phyloP scores from a whole-genome alignment of 75 land plant species.

The Picea glauca region DNA sequence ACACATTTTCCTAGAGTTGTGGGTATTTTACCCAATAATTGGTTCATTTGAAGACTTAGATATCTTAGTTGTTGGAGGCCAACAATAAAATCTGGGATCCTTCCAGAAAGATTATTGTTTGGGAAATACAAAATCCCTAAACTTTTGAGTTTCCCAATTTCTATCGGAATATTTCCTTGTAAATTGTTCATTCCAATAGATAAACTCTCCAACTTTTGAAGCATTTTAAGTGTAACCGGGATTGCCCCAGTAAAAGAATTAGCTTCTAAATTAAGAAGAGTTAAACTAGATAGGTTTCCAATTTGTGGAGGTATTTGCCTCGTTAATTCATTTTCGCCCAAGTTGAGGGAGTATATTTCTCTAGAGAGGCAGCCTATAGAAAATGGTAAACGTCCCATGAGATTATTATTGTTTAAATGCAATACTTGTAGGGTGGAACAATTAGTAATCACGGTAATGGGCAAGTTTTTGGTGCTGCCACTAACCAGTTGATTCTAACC shows the following conservation, averaged over 20 bases:
- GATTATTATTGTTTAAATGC: not conserved
- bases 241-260: conserved; percentile 18
- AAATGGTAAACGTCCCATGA: not conserved
- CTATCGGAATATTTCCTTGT: conserved; percentile 15
- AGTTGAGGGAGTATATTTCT: not conserved
- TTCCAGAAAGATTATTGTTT: conserved; percentile 5
- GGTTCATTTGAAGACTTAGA: not conserved
- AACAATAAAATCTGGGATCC: not conserved
- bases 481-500: not conserved
- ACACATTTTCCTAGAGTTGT: conserved; percentile 10
- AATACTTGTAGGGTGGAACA: conserved; percentile 1
- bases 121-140: not conserved
- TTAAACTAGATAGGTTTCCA: conserved; percentile 1
- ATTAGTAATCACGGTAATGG: not conserved
- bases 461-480: not conserved
- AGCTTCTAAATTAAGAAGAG: conserved; percentile 11
- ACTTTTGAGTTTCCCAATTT: not conserved
- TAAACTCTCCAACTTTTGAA: conserved; percentile 14
- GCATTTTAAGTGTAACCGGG: conserved; percentile 10
- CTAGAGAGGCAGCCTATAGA: not conserved
- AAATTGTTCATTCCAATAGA: conserved; percentile 14
- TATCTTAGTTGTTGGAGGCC: not conserved
- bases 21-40: not conserved
- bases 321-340: not conserved
- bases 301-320: not conserved